Evolutionary conservation across 768 basidiomycete species (phyloP), one percentile per base, ranked within the genome.

Genomic region (Leccinum longicurvipes): DNA sequence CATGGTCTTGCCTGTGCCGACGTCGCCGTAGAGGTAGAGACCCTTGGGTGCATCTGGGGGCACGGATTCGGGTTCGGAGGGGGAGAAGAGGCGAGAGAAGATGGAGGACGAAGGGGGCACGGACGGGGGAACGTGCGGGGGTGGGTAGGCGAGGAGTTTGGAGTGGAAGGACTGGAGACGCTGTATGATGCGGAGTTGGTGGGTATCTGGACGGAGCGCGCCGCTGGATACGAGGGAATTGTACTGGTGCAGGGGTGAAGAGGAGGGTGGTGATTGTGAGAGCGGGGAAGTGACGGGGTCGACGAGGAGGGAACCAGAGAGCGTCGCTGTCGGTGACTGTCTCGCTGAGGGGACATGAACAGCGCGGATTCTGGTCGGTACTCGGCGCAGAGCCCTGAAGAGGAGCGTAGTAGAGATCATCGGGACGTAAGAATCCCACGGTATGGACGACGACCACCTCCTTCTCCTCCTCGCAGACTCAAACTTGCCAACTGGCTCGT

Each of bases 1-100:
- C 95, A 98, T 98, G 0, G 89, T 90, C 77, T 98, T 98, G 14
- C 97, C 96, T 9, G 96, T 97, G 2, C 96, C 96, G 57, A 99
- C 97, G 62, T 93, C 91, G 29, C 96, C 97, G 68, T 91, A 93
- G 19, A 99, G 86, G 74, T 99, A 98, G 28, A 98, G 79, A 10
- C 96, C 93, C 64, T 89, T 89, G 4, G 93, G 93, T 1, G 82
- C 81, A 47, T 78, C 70, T 27, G 77, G 74, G 1, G 82, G 82
- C 8, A 81, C 77, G 3, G 67, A 47, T 3, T 62, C 57, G 8
- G 63, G 60, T 10, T 58, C 58, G 11, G 63, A 56, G 25, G 53
- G 61, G 32, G 64, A 59, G 56, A 78, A 72, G 14, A 75, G 57
- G 41, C 71, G 63, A 27, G 63, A 59, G 36, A 68, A 50, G 59